Conservation (phyloP, 1,284 basidiomycete species). For the Pyrrhoderma noxium region DNA sequence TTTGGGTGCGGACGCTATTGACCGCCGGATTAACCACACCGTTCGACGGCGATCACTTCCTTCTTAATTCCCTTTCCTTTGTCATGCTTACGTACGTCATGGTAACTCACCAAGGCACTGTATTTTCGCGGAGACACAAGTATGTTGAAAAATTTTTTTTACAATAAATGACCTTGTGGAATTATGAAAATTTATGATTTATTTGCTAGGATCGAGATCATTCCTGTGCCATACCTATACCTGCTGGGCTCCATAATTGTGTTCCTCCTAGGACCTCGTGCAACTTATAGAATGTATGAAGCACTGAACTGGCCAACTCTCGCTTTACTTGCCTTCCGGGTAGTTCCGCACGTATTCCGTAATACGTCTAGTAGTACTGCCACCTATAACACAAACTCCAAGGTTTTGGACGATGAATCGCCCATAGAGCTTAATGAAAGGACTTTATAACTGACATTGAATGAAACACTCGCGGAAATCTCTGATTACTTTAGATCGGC, state of each 20-base stretch:
- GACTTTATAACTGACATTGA: too few relatives aligned
- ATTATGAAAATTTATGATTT: background rate
- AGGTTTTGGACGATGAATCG: too few relatives aligned
- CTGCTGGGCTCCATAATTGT: conserved; percentile 11
- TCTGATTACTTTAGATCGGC: too few relatives aligned
- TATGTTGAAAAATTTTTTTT: background rate
- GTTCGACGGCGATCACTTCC: conserved; percentile 73
- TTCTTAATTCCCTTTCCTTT: conserved; percentile 59
- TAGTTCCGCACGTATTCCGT: background rate
- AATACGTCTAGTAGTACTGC: too few relatives aligned
- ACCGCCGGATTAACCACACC: conserved; percentile 69
- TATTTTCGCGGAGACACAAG: conserved; percentile 13
- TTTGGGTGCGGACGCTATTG: conserved; percentile 82
- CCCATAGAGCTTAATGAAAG: too few relatives aligned
- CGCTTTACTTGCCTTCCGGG: conserved; percentile 16
- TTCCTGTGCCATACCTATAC: conserved; percentile 12
- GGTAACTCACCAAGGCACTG: conserved; percentile 8
- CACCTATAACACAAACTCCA: too few relatives aligned
- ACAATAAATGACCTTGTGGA: background rate
- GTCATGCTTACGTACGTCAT: conserved; percentile 40
- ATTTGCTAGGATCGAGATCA: conserved; percentile 6
- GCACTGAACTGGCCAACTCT: conserved; percentile 21
- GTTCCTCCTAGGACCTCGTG: conserved; percentile 20
- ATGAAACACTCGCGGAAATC: too few relatives aligned
- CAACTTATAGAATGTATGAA: conserved; percentile 20